phyloP scores from a whole-genome alignment of 2,329 filamentous ascomycete species.

The Metarhizium robertsii region DNA sequence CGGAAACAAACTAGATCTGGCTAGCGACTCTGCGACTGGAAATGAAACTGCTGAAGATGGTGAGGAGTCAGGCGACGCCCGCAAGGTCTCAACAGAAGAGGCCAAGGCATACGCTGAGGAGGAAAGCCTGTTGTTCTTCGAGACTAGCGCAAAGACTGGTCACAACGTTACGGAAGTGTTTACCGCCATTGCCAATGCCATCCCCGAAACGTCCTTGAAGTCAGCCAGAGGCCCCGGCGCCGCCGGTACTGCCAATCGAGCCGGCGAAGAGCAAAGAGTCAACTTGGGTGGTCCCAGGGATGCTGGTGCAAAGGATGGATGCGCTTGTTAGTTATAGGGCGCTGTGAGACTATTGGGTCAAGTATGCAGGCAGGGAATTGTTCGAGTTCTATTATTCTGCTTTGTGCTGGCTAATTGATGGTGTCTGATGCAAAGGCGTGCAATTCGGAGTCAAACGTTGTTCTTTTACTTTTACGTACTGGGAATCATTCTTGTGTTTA shows the following conservation, averaged over 20 bases:
- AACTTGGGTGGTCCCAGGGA: constrained; percentile 70
- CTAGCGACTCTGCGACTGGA: constrained; percentile 45
- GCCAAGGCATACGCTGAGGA: constrained; percentile 91
- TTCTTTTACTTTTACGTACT: not conserved
- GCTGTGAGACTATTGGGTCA: not conserved
- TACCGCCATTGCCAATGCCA: constrained; percentile 94
- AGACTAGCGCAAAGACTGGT: constrained; percentile 95
- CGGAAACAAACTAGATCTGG: constrained; percentile 92
- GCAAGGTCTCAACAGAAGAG: constrained; percentile 85
- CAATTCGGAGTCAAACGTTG: constrained; percentile 8
- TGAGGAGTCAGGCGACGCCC: constrained; percentile 60
- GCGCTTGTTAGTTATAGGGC: constrained; percentile 59
- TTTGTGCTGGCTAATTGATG: constrained; percentile 6
- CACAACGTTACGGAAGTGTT: constrained; percentile 94
- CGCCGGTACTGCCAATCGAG: constrained; percentile 48
- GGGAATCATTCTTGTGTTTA: constrained; percentile 1
- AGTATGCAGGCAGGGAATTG: constrained; percentile 2
- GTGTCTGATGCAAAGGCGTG: constrained; percentile 12
- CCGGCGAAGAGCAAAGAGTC: constrained; percentile 64
- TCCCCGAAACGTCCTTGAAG: constrained; percentile 94
- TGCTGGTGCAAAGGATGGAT: constrained; percentile 76
- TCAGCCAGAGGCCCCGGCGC: constrained; percentile 67
- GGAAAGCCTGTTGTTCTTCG: constrained; percentile 89
- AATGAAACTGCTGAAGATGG: constrained; percentile 45
- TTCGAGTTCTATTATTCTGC: not conserved